A percentile compares a stretch with the other conserved stretches of the same genome.
phyloP scores from a whole-genome alignment of 169 alveolate genomes.

The Cryptosporidium sp. region DNA sequence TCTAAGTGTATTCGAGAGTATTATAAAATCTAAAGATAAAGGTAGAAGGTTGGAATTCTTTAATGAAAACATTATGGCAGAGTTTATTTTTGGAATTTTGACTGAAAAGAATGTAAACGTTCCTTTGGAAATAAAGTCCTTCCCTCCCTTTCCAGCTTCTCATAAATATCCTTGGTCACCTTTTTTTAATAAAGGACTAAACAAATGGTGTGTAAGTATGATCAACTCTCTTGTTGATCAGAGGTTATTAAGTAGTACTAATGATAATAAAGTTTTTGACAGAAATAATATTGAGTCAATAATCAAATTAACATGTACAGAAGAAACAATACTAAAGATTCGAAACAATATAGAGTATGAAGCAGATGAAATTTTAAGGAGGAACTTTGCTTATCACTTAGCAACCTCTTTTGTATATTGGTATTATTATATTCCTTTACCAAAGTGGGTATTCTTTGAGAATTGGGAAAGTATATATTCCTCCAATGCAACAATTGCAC shows the following conservation, averaged over 20 bases:
- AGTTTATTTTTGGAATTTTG: conserved; percentile 14
- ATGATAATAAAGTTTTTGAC: background rate
- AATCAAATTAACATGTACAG: conserved; percentile 9
- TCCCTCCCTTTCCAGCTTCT: conserved; percentile 9
- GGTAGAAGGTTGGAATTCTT: conserved; percentile 7
- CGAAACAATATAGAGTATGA: conserved; percentile 66
- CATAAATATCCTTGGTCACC: conserved; percentile 71
- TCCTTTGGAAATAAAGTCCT: conserved; percentile 29
- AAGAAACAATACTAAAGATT: conserved; percentile 9
- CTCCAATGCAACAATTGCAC: background rate
- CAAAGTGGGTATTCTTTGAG: conserved; percentile 56
- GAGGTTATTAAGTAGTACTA: background rate
- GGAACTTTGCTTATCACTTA: conserved; percentile 62
- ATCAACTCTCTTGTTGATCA: conserved; percentile 32
- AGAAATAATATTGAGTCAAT: conserved; percentile 7
- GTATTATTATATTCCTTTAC: conserved; percentile 43
- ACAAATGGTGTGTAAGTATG: conserved; percentile 39
- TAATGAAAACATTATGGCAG: conserved; percentile 61
- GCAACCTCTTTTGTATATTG: conserved; percentile 54
- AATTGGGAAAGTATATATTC: conserved; percentile 44
- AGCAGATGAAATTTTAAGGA: conserved; percentile 68
- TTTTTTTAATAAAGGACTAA: conserved; percentile 8
- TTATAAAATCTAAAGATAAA: background rate
- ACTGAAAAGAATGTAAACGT: background rate
- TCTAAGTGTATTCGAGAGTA: conserved; percentile 9